Conservation (phyloP, 2,329 filamentous ascomycete genomes). For the Fusarium mundagurra region DNA sequence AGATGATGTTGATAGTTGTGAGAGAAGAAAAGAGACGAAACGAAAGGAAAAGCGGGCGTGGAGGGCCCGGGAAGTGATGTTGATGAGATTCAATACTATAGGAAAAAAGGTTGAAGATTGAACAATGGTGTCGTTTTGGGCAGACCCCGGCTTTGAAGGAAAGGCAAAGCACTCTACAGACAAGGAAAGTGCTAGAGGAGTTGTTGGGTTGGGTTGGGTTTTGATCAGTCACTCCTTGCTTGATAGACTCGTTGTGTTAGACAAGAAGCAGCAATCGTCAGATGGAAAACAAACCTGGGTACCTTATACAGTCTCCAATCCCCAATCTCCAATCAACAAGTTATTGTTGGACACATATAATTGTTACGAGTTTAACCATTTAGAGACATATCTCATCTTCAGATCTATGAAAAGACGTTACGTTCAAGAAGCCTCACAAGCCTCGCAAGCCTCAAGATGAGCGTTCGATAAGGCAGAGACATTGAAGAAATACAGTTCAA, state of each 20-base stretch:
- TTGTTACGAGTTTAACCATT: not conserved
- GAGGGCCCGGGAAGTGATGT: not conserved
- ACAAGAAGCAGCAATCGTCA: not conserved
- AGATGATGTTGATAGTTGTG: not conserved
- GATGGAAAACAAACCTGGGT: not conserved
- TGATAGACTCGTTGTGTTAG: not conserved
- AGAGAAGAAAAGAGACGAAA: not conserved
- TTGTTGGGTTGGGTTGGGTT: no score
- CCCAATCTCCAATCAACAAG: not conserved
- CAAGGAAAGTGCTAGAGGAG: not conserved
- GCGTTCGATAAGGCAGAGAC: not conserved
- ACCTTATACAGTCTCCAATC: not conserved
- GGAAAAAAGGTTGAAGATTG: slow-evolving; percentile 9
- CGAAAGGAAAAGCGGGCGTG: not conserved
- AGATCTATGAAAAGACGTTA: not conserved
- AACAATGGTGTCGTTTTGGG: not conserved
- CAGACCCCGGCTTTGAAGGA: not conserved
- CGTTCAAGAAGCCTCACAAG: not conserved
- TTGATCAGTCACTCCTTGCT: not conserved
- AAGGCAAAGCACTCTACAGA: not conserved
- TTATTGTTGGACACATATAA: not conserved
- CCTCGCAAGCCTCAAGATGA: not conserved
- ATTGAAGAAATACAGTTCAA: not conserved
- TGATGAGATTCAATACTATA: slow-evolving; percentile 13
- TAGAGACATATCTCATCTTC: not conserved